phyloP scores from a whole-genome alignment of 768 basidiomycete genomes.

The Rhodocollybia butyracea region DNA sequence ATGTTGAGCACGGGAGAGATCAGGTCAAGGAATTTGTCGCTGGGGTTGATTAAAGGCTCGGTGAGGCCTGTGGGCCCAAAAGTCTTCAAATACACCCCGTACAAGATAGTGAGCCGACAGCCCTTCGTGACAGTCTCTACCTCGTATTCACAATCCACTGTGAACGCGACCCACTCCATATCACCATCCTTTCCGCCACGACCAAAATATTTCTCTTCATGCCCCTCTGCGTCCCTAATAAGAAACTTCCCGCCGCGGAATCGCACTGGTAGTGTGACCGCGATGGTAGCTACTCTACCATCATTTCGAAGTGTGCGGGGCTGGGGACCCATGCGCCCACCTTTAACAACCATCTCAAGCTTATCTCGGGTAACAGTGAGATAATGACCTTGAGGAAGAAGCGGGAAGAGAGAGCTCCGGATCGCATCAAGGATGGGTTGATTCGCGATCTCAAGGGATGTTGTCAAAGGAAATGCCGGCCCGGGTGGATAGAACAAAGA shows the following conservation, averaged over 20 bases:
- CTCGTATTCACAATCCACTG: conserved; percentile 72
- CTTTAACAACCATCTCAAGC: conserved; percentile 63
- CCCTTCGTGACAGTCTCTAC: conserved; percentile 70
- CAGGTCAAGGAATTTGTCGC: conserved; percentile 69
- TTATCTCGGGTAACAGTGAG: conserved; percentile 66
- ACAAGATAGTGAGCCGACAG: conserved; percentile 65
- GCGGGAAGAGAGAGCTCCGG: conserved; percentile 68
- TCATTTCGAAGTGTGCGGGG: conserved; percentile 55
- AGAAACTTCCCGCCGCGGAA: conserved; percentile 67
- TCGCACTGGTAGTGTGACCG: conserved; percentile 72
- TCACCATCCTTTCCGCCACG: conserved; percentile 60
- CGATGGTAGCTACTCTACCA: conserved; percentile 67
- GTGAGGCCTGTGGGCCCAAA: conserved; percentile 55
- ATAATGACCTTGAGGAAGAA: conserved; percentile 64
- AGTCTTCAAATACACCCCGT: conserved; percentile 65
- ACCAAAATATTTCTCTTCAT: conserved; percentile 60
- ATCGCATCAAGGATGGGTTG: conserved; percentile 81
- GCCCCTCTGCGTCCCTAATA: conserved; percentile 52
- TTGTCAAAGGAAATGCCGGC: conserved; percentile 66
- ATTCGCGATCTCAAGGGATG: conserved; percentile 76
- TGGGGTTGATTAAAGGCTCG: conserved; percentile 69
- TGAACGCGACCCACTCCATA: conserved; percentile 78
- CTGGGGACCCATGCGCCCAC: conserved; percentile 57
- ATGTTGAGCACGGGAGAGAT: conserved; percentile 70
- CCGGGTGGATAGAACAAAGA: conserved; percentile 72